Evolutionary conservation across 169 alveolate genomes (phyloP).

Genomic region (Theileria equi): DNA sequence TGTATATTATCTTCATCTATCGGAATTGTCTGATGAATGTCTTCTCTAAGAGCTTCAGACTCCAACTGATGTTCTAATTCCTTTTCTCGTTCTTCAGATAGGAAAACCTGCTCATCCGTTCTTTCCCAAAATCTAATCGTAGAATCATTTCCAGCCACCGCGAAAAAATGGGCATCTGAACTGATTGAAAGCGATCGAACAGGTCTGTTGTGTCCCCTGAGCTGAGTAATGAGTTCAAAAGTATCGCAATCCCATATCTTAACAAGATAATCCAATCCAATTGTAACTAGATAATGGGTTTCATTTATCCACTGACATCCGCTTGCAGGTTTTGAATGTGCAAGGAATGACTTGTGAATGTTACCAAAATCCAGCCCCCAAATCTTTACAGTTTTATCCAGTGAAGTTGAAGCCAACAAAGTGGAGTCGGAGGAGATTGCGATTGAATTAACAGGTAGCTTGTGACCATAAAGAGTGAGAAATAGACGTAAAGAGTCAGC

Average conservation of each 20-base stretch:
- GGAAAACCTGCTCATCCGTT: slow-evolving; percentile 74
- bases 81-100: slow-evolving; percentile 80
- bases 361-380: slow-evolving; percentile 88
- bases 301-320: slow-evolving; percentile 23
- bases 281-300: slow-evolving; percentile 61
- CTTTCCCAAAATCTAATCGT: slow-evolving; percentile 75
- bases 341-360: slow-evolving; percentile 62
- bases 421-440: slow-evolving; percentile 77
- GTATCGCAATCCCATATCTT: slow-evolving; percentile 79
- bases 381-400: slow-evolving; percentile 80
- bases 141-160: slow-evolving; percentile 66
- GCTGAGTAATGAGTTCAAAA: slow-evolving; percentile 63
- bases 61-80: slow-evolving; percentile 80
- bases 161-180: slow-evolving; percentile 59
- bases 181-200: slow-evolving; percentile 55
- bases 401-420: slow-evolving; percentile 78
- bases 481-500: slow-evolving; percentile 77
- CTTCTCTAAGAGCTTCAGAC: slow-evolving; percentile 74
- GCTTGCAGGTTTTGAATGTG: slow-evolving; percentile 26
- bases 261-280: slow-evolving; percentile 42
- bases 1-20: slow-evolving; percentile 66
- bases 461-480: slow-evolving; percentile 85
- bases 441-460: slow-evolving; percentile 80
- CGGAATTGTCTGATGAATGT: slow-evolving; percentile 68
- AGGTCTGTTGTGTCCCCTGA: slow-evolving; percentile 62